Evolutionary conservation across 164 flowering plant genomes (phyloP).

Genomic region (Nelumbo lutea): DNA sequence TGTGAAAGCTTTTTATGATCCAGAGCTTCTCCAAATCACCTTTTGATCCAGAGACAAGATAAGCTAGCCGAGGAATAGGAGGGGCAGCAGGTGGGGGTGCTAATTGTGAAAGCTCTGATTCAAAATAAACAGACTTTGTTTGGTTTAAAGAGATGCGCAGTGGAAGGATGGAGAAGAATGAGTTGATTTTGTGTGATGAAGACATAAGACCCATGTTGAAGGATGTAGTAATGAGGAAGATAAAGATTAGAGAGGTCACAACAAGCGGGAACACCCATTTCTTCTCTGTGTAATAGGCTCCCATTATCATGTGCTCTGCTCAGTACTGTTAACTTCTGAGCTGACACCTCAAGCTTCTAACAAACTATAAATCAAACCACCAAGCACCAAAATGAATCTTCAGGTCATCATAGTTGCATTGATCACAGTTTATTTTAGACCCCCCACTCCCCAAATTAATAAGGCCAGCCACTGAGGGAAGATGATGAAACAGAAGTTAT

Average conservation of each 20-base stretch:
- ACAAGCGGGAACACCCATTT: conserved; percentile 76
- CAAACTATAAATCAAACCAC: background rate
- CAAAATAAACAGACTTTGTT: conserved; percentile 38
- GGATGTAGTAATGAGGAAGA: conserved; percentile 59
- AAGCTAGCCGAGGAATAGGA: conserved; percentile 67
- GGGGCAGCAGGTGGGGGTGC: conserved; percentile 39
- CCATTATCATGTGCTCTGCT: conserved; percentile 38
- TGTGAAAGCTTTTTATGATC: conserved; percentile 70
- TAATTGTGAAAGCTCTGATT: conserved; percentile 28
- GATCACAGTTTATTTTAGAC: no score
- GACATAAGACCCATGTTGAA: conserved; percentile 73
- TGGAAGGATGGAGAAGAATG: conserved; percentile 53
- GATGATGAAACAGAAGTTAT: no score
- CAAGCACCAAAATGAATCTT: background rate
- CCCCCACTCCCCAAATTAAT: no score
- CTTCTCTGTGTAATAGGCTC: conserved; percentile 58
- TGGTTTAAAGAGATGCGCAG: conserved; percentile 29
- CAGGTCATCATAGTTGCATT: no score
- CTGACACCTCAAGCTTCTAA: background rate
- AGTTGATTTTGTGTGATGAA: conserved; percentile 52
- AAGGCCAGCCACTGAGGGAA: no score
- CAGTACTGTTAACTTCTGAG: background rate
- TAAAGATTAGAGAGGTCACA: conserved; percentile 51
- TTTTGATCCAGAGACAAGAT: conserved; percentile 82
- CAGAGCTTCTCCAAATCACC: conserved; percentile 89